Conservation (phyloP, 768 basidiomycete genomes). For the Crucibulum laeve region DNA sequence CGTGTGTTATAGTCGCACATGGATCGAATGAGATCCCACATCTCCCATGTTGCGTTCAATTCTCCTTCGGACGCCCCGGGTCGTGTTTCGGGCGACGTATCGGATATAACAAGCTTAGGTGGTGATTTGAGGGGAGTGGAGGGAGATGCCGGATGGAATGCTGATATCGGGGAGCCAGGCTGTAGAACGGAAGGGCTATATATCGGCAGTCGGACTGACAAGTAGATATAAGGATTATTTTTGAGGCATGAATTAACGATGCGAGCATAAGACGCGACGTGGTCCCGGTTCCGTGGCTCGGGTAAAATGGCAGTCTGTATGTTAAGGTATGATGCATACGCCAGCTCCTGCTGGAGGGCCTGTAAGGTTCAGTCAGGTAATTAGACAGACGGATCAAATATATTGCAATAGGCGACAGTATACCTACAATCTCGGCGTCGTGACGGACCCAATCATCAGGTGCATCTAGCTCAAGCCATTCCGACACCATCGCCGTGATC, state of each 20-base stretch:
- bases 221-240: slow-evolving; percentile 64
- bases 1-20: slow-evolving; percentile 82
- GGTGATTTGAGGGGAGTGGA: slow-evolving; percentile 2
- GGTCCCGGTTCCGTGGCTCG: slow-evolving; percentile 76
- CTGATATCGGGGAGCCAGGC: slow-evolving; percentile 21
- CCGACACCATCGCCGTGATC: slow-evolving; percentile 75
- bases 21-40: slow-evolving; percentile 94
- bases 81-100: slow-evolving; percentile 22
- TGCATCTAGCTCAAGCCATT: slow-evolving; percentile 95
- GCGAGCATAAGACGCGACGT: slow-evolving; percentile 91
- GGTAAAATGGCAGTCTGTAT: slow-evolving; percentile 84
- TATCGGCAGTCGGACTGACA: slow-evolving; percentile 82
- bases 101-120: slow-evolving; percentile 34
- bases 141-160: slow-evolving; percentile 12
- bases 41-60: slow-evolving; percentile 87
- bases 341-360: slow-evolving; percentile 91
- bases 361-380: slow-evolving; percentile 21
- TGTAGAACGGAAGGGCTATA: slow-evolving; percentile 69
- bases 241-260: slow-evolving; percentile 77
- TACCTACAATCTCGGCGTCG: slow-evolving; percentile 88
- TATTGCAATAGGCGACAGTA: slow-evolving; percentile 6
- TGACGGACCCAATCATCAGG: slow-evolving; percentile 91
- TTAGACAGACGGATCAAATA: slow-evolving; percentile 5
- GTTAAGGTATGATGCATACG: slow-evolving; percentile 91
- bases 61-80: slow-evolving; percentile 45